phyloP scores from a whole-genome alignment of 1,284 basidiomycete genomes.

The Cutaneotrichosporon cavernicola region DNA sequence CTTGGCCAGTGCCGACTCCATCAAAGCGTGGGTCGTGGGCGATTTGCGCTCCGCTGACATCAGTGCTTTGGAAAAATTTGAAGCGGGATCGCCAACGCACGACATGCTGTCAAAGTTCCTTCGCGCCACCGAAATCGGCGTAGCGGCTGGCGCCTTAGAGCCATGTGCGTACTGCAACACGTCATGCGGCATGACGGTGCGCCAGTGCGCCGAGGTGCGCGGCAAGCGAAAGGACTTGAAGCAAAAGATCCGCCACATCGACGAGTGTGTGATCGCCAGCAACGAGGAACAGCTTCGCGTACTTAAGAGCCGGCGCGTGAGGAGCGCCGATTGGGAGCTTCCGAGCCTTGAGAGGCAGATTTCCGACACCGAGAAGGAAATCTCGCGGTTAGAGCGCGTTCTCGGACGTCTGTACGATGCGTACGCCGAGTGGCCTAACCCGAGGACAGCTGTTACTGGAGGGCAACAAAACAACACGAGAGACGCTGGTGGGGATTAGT shows the following conservation, averaged over 20 bases:
- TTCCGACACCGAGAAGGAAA: neutral
- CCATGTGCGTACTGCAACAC: conserved; percentile 38
- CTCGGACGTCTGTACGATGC: conserved; percentile 17
- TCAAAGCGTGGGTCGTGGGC: conserved; percentile 12
- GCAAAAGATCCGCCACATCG: conserved; percentile 32
- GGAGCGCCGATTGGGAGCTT: conserved; percentile 2
- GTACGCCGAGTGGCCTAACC: conserved; percentile 18
- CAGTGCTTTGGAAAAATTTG: conserved; percentile 19
- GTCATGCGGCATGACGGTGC: conserved; percentile 30
- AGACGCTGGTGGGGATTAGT: neutral
- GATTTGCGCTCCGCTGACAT: neutral
- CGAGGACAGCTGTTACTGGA: neutral
- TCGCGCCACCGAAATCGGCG: conserved; percentile 4
- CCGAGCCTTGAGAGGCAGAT: conserved; percentile 4
- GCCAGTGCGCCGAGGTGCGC: conserved; percentile 32
- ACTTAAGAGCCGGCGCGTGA: conserved; percentile 5
- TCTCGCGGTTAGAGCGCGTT: neutral
- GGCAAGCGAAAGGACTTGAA: conserved; percentile 38
- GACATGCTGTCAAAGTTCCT: conserved; percentile 15
- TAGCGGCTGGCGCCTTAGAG: neutral
- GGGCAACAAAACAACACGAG: neutral
- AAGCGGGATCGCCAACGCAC: conserved; percentile 7
- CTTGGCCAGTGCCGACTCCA: conserved; percentile 16
- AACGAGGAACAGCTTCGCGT: conserved; percentile 5
- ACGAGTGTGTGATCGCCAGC: conserved; percentile 3